Percentiles rank a stretch among this genome's conserved stretches.
phyloP scores from a whole-genome alignment of 2,329 filamentous ascomycete genomes.

The Aureobasidium vineae region DNA sequence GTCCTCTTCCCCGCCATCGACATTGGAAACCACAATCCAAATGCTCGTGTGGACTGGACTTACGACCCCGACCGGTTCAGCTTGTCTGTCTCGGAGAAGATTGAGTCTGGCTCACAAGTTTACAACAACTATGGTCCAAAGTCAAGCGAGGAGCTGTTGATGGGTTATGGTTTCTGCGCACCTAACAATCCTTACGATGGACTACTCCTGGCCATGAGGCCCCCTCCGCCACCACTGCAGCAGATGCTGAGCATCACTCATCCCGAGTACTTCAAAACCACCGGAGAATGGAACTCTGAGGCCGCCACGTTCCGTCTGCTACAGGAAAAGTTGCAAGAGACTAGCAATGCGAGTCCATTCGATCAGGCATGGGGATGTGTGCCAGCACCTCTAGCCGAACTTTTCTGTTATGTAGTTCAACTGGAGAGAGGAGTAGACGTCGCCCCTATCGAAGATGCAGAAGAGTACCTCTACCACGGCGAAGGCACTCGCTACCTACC shows the following conservation, averaged over 20 bases:
- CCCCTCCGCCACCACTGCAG: constrained; percentile 42
- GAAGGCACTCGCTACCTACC: constrained; percentile 36
- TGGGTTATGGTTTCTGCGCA: constrained; percentile 55
- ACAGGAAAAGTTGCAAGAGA: constrained; percentile 9
- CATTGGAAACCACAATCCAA: constrained; percentile 49
- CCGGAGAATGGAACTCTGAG: constrained; percentile 38
- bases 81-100: constrained; percentile 40
- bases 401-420: constrained; percentile 39
- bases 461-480: constrained; percentile 33
- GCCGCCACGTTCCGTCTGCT: constrained; percentile 43
- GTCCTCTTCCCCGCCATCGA: constrained; percentile 54
- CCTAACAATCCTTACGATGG: constrained; percentile 49
- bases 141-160: constrained; percentile 53
- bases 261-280: constrained; percentile 38
- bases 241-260: constrained; percentile 34
- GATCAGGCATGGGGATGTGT: constrained; percentile 29
- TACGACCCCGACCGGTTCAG: constrained; percentile 43
- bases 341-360: neutral
- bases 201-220: constrained; percentile 45
- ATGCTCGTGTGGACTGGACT: constrained; percentile 51
- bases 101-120: constrained; percentile 44
- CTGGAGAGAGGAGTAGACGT: constrained; percentile 38
- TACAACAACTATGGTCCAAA: constrained; percentile 57
- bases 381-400: constrained; percentile 38
- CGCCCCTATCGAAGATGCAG: constrained; percentile 33